Conservation (phyloP, 2,329 filamentous ascomycete species). For the Elsinoe fawcettii region DNA sequence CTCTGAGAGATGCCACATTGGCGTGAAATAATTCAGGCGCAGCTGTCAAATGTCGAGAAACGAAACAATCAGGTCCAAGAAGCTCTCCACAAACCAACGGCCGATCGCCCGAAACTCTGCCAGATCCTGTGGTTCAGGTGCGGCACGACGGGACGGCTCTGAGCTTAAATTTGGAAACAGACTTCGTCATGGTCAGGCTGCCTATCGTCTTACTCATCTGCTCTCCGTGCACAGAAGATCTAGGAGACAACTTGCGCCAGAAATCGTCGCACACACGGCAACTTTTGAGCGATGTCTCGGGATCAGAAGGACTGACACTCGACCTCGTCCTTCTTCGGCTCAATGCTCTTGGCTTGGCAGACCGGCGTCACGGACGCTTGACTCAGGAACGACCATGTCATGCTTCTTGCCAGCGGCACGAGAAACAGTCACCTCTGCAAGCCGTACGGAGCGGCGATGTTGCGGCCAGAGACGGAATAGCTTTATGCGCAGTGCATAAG, state of each 20-base stretch:
- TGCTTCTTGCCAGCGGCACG: neutral
- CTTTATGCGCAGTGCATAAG: neutral
- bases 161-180: neutral
- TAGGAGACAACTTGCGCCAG: too few species aligned
- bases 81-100: conserved; percentile 9
- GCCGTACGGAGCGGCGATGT: neutral
- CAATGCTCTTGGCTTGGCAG: too few species aligned
- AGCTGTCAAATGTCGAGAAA: neutral
- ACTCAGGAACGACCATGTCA: neutral
- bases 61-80: neutral
- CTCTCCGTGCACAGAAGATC: too few species aligned
- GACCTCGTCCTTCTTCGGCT: neutral
- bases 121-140: neutral
- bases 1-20: neutral
- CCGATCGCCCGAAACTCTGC: neutral
- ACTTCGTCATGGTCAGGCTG: neutral
- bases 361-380: neutral
- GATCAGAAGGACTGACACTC: neutral
- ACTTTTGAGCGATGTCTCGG: too few species aligned
- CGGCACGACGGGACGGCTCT: neutral
- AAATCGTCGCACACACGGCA: too few species aligned
- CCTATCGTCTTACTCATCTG: neutral
- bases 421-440: neutral
- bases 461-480: neutral
- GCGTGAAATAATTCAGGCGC: neutral